A percentile compares a stretch with the other conserved stretches of the same genome.
These are phyloP conservation scores for Myrica gale DNA, from an alignment of 306 rosid genomes.

Conservation along the genomic window DNA sequence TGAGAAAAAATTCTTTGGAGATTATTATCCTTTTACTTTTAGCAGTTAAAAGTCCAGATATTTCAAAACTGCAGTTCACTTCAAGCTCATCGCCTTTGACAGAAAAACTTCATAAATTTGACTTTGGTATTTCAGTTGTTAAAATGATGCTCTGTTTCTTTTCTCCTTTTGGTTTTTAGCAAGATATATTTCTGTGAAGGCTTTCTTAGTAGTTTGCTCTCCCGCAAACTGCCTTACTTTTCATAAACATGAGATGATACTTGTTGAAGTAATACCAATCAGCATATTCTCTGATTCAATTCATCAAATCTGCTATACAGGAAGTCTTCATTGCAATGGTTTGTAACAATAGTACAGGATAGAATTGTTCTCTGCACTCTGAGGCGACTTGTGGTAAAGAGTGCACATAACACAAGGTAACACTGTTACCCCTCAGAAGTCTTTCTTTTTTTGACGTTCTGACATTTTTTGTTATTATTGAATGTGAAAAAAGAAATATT, in stretches of 20 bases:
- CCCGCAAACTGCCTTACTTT: not conserved
- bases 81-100: not conserved
- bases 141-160: not conserved
- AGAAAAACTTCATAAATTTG: not conserved
- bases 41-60: not conserved
- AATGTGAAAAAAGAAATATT: not conserved
- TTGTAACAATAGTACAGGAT: constrained; percentile 67
- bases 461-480: not conserved
- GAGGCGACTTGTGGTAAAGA: constrained; percentile 54
- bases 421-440: constrained; percentile 11
- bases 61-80: not conserved
- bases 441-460: constrained; percentile 14
- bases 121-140: not conserved
- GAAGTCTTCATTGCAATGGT: constrained; percentile 75
- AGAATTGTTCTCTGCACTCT: constrained; percentile 58
- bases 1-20: not conserved
- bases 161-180: not conserved
- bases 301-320: constrained; percentile 41
- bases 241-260: not conserved
- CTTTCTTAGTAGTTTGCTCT: not conserved
- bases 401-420: constrained; percentile 71
- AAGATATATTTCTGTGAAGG: not conserved
- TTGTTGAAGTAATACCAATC: not conserved
- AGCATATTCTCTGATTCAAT: constrained; percentile 6
- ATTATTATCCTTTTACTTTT: not conserved